Percentiles rank a stretch among this genome's conserved stretches.
Conservation (phyloP, 2,329 filamentous ascomycete genomes). For the Niveomyces coronatus region DNA sequence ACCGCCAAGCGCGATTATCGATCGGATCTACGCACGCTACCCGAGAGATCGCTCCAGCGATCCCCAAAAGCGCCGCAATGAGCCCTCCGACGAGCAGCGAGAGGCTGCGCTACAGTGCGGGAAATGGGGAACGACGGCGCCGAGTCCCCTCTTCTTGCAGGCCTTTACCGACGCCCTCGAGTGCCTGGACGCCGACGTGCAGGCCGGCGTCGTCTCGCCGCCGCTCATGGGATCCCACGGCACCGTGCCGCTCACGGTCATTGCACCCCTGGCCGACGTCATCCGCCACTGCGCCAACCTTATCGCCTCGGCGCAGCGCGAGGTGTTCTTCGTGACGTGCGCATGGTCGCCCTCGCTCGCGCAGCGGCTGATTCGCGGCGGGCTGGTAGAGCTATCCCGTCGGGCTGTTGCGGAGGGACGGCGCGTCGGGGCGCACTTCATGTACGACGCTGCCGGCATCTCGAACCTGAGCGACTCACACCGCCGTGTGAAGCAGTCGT, state of each 20-base stretch:
- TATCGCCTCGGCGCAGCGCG: slow-evolving; percentile 60
- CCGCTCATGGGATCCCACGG: slow-evolving; percentile 45
- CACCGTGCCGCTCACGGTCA: slow-evolving; percentile 56
- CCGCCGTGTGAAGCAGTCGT: slow-evolving; percentile 44
- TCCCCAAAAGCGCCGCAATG: slow-evolving; percentile 16
- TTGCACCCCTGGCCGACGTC: slow-evolving; percentile 48
- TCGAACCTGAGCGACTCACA: slow-evolving; percentile 58
- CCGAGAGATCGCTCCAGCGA: slow-evolving; percentile 11
- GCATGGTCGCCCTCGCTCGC: slow-evolving; percentile 65
- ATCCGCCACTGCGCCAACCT: slow-evolving; percentile 66
- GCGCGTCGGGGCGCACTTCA: slow-evolving; percentile 58
- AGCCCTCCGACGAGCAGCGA: slow-evolving; percentile 26
- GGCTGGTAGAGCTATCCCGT: slow-evolving; percentile 56
- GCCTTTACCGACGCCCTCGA: slow-evolving; percentile 56
- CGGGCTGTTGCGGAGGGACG: slow-evolving; percentile 48
- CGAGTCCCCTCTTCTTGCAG: slow-evolving; percentile 58
- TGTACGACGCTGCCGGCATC: slow-evolving; percentile 61
- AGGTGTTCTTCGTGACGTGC: slow-evolving; percentile 66
- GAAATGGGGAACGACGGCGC: slow-evolving; percentile 52
- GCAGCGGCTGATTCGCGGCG: slow-evolving; percentile 55
- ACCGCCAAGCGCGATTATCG: slow-evolving; percentile 43
- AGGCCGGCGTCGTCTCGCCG: slow-evolving; percentile 41
- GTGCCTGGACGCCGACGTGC: slow-evolving; percentile 40
- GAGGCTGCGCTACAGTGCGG: slow-evolving; percentile 50
- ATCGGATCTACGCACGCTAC: slow-evolving; percentile 39